Evolutionary conservation across 805 yeast genomes (phyloP).

Genomic region (Clavispora vitiphila): DNA sequence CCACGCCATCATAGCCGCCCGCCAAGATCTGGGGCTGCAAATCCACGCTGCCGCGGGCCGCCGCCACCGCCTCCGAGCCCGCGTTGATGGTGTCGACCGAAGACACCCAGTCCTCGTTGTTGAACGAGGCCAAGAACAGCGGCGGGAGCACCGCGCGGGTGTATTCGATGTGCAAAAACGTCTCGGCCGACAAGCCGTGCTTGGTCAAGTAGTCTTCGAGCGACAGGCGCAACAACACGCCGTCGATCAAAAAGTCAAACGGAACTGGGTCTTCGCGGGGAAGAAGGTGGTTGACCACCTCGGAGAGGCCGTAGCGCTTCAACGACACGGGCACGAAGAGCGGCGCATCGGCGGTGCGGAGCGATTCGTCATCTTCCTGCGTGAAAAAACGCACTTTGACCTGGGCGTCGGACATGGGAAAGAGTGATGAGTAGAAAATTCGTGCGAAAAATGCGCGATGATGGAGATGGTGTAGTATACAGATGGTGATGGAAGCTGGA

Average conservation of each 20-base stretch:
- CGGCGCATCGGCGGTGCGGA: constrained; percentile 74
- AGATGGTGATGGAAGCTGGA: too few species aligned
- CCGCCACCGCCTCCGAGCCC: constrained; percentile 18
- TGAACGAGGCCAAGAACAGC: constrained; percentile 79
- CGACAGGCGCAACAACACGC: constrained; percentile 71
- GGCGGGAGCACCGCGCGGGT: constrained; percentile 93
- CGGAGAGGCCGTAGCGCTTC: constrained; percentile 89
- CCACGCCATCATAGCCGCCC: constrained; percentile 94
- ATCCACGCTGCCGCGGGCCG: constrained; percentile 18
- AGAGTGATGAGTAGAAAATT: constrained; percentile 2
- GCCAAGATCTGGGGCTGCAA: constrained; percentile 58
- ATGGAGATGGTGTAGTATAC: background rate
- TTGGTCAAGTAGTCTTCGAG: constrained; percentile 72
- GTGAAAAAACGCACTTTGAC: constrained; percentile 81
- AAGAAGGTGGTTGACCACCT: constrained; percentile 87
- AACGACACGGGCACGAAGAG: constrained; percentile 81
- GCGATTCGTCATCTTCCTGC: constrained; percentile 68
- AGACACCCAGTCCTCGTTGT: constrained; percentile 95
- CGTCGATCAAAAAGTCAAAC: constrained; percentile 88
- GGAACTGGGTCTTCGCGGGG: constrained; percentile 64
- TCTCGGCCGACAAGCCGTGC: constrained; percentile 79
- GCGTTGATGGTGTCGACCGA: constrained; percentile 53
- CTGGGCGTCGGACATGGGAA: constrained; percentile 42
- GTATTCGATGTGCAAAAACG: constrained; percentile 76
- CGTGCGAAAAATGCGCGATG: background rate